A percentile compares a stretch with the other conserved stretches of the same genome.
Evolutionary conservation across 352 stramenopile genomes (phyloP).

Genomic region (Globisporangium cystogenes): DNA sequence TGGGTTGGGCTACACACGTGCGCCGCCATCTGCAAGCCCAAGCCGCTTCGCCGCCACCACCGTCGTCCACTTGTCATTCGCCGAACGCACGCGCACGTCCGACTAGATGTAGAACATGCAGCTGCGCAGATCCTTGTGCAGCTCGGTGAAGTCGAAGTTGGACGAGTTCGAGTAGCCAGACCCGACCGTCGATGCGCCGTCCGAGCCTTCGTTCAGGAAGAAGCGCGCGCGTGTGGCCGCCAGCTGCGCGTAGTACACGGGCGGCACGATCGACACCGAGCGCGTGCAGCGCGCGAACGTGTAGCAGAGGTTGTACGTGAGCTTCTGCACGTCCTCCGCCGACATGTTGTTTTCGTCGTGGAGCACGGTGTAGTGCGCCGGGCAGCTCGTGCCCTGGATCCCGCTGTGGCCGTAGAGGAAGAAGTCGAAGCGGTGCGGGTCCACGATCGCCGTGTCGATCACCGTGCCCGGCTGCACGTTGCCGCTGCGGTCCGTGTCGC

Average conservation of each 20-base stretch:
- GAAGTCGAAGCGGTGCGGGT: conserved; percentile 63
- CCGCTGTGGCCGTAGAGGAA: conserved; percentile 66
- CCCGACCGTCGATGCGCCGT: conserved; percentile 13
- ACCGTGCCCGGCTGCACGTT: conserved; percentile 44
- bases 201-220: conserved; percentile 34
- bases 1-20: too few relatives aligned
- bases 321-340: conserved; percentile 29
- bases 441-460: conserved; percentile 53
- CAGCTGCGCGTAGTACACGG: conserved; percentile 68
- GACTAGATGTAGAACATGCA: conserved; percentile 16
- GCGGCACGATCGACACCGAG: conserved; percentile 59
- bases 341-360: conserved; percentile 49
- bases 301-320: conserved; percentile 56
- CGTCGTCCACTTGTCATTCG: not conserved
- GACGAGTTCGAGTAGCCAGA: conserved; percentile 13
- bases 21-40: not conserved
- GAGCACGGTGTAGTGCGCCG: conserved; percentile 62
- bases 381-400: conserved; percentile 59
- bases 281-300: conserved; percentile 65
- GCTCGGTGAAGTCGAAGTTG: conserved; percentile 14
- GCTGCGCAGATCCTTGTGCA: conserved; percentile 15
- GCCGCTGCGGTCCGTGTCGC: conserved; percentile 31
- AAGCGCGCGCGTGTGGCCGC: conserved; percentile 54
- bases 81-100: not conserved
- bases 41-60: not conserved